Evolutionary conservation across 257 asterid species (phyloP).

Genomic region (Mentha longifolia): DNA sequence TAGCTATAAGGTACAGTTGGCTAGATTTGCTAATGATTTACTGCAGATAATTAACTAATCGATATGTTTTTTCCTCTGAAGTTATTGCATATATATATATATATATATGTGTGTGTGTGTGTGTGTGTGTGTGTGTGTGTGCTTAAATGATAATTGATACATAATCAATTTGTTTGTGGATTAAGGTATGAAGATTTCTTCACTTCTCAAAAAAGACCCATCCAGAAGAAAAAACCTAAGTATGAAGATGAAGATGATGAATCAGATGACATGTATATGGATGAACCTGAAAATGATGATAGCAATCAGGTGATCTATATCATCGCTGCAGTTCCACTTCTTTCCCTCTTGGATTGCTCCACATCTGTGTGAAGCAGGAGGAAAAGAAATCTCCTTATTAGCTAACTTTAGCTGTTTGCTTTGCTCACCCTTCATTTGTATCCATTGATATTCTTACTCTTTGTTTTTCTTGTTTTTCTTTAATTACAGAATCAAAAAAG

Average conservation of each 20-base stretch:
- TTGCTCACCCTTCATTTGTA: slow-evolving; percentile 13
- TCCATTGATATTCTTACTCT: not conserved
- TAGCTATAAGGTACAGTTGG: slow-evolving; percentile 9
- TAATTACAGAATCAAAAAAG: slow-evolving; percentile 50
- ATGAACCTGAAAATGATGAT: slow-evolving; percentile 43
- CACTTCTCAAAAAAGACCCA: slow-evolving; percentile 44
- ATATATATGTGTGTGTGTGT: too few relatives aligned
- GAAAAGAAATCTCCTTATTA: not conserved
- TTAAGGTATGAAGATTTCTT: slow-evolving; percentile 86
- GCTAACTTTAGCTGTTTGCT: slow-evolving; percentile 9
- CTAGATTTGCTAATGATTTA: slow-evolving; percentile 24
- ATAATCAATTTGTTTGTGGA: slow-evolving; percentile 28
- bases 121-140: too few relatives aligned
- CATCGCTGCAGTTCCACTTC: slow-evolving; percentile 11
- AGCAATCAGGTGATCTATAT: slow-evolving; percentile 44
- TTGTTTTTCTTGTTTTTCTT: slow-evolving; percentile 10
- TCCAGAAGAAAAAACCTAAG: slow-evolving; percentile 56
- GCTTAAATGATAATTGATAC: slow-evolving; percentile 17
- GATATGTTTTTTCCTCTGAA: slow-evolving; percentile 25
- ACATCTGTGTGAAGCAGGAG: slow-evolving; percentile 1
- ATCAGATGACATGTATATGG: slow-evolving; percentile 58
- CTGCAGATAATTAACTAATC: slow-evolving; percentile 16
- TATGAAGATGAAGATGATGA: slow-evolving; percentile 39
- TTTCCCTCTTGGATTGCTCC: slow-evolving; percentile 2
- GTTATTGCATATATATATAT: slow-evolving; percentile 20